These are phyloP conservation scores for Citeromyces nyonsensis DNA, from an alignment of 805 yeast genomes.

Conservation along the genomic window DNA sequence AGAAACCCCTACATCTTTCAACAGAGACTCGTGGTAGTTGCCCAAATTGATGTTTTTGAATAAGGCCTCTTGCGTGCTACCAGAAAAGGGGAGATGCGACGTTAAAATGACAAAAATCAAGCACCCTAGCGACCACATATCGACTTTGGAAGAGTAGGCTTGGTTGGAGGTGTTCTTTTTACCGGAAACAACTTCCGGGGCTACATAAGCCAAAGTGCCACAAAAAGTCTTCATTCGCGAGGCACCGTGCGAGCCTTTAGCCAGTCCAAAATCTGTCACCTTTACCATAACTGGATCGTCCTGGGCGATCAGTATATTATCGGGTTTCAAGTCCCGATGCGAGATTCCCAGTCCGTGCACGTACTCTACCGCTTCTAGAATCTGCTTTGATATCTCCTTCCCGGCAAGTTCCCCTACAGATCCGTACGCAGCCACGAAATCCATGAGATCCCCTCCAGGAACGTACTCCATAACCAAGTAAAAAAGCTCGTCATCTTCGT, in stretches of 20 bases:
- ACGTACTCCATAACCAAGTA: slow-evolving; percentile 92
- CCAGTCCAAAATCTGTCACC: slow-evolving; percentile 92
- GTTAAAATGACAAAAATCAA: slow-evolving; percentile 82
- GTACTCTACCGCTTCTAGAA: slow-evolving; percentile 69
- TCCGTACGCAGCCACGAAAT: slow-evolving; percentile 86
- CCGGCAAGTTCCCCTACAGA: slow-evolving; percentile 85
- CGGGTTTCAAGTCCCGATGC: slow-evolving; percentile 96
- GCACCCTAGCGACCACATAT: slow-evolving; percentile 97
- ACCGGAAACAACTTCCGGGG: slow-evolving; percentile 77
- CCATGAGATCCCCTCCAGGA: slow-evolving; percentile 96
- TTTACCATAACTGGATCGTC: slow-evolving; percentile 88
- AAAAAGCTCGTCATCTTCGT: slow-evolving; percentile 68
- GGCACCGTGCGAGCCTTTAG: slow-evolving; percentile 74
- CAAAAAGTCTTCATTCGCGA: slow-evolving; percentile 91
- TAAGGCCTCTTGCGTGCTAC: slow-evolving; percentile 76
- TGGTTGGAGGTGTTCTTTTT: slow-evolving; percentile 10
- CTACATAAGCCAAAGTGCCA: slow-evolving; percentile 93
- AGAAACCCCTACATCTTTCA: slow-evolving; percentile 31
- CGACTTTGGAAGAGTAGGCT: slow-evolving; percentile 74
- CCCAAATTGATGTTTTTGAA: slow-evolving; percentile 67
- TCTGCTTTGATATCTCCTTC: slow-evolving; percentile 73
- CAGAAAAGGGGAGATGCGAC: slow-evolving; percentile 90
- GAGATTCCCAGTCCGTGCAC: slow-evolving; percentile 85
- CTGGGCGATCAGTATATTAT: slow-evolving; percentile 78
- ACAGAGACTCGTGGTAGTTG: slow-evolving; percentile 62